Evolutionary conservation across 768 basidiomycete species (phyloP), one percentile per base, ranked within the genome.

Genomic region (Astraeus odoratus): DNA sequence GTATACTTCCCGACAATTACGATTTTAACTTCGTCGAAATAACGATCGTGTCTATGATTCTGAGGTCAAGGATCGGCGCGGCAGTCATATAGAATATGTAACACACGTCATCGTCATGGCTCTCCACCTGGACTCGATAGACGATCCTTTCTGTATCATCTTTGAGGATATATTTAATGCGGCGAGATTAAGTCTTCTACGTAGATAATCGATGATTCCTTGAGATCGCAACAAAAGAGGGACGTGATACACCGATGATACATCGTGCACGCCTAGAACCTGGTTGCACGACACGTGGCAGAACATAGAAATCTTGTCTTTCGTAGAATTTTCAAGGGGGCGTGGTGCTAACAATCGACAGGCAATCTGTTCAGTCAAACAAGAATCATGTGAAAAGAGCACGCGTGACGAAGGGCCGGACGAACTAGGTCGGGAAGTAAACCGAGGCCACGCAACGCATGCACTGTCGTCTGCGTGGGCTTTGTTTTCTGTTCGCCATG

Each of bases 401-500:
- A 18, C 18, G 15, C 9, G 16, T 18, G 29, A 42, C 33, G n/a
- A 23, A 41, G 26, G 25, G 36, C 7, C 13, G 8, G 16, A 69
- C 85, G 40, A 49, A 92, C 92, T 55, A 99, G 65, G 66, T 99
- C 95, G 37, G 95, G 94, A 9, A 92, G 76, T 4, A 99, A 71
- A 53, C 95, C 95, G 15, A 97, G 75, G 4, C 95, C 94, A 39
- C 95, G 78, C 35, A 98, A 68, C 42, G 91, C 93, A 55, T 95
- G 87, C 9, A 98, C 88, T 15, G 92, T 95, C 13, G 94, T 95
- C 64, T 99, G 95, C 0, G 95, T 99, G 1, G 95, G 95, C 62
- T 99, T 99, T 7, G 95, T 99, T 68, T 99, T 99, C 60, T 97
- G 95, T 64, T 99, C 95, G 45, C 95, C 95, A 43, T 96, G 92